Base-by-base conservation (phyloP, 2,329 filamentous ascomycete genomes). In the Tolypocladium ovalisporum region DNA sequence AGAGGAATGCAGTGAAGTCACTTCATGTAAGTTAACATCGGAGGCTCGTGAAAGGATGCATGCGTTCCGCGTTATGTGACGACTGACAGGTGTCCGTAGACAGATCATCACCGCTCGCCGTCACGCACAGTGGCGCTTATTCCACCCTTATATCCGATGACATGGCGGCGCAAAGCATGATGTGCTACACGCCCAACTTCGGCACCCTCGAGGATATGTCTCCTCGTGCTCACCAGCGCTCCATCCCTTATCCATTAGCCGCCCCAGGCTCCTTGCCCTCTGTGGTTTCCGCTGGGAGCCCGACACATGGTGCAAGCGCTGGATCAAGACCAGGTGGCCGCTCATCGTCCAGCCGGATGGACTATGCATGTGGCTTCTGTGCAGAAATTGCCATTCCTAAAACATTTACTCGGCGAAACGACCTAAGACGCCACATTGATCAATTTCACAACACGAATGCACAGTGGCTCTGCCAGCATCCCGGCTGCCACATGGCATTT, bases 391-490 rank as follows among this genome's bases (percentile, higher is more conserved):
- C 66, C 49, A 74, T 76, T 55, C 62, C 69, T 55, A 72, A 75
- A 62, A 74, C 74, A 4, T 76, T 74, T 59, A 75, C 73, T 7
- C 73, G 76, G 15, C 76, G 77, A 60, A 76, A 77, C 58, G 76
- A 79, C 57, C 65, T 79, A 53, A 78, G 78, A 62, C 72, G 76
- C 15, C 76, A 79, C 56, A 76, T 79, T 37, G 74, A 77, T 56
- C 72, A 76, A 59, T 77, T 77, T 55, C 76, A 79, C 62, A 74
- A 75, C 58, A 75, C 71, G 57, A 74, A 79, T 57, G 72, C 74
- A 4, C 73, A 77, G 58, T 79, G 75, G 75, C 69, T 71, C 54
- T 79, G 76, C 59, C 70, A 73, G 5, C 71, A 76, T 54, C 71
- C 70, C 1, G 73, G 71, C 27, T 79, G 76, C 61, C 65, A 66